Percentiles rank a stretch among this genome's conserved stretches.
phyloP scores from a whole-genome alignment of 345 rosid genomes.

The Lepidium africanum region DNA sequence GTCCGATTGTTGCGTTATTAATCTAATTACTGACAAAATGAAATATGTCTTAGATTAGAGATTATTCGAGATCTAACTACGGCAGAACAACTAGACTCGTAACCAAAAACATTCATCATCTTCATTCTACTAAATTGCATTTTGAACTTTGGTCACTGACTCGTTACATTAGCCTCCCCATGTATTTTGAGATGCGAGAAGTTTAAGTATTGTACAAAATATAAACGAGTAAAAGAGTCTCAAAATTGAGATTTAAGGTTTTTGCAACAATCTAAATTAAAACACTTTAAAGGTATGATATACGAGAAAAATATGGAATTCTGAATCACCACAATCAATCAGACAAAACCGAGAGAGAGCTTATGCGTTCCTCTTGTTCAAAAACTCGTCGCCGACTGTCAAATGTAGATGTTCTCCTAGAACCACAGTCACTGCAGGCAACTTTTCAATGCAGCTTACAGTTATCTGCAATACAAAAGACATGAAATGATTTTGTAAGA shows the following conservation, averaged over 20 bases:
- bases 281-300: neutral
- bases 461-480: constrained; percentile 34
- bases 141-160: no score
- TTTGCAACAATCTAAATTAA: neutral
- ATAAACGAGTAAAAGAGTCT: neutral
- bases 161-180: no score
- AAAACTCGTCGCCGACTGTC: constrained; percentile 43
- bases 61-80: no score
- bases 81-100: no score
- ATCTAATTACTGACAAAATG: no score
- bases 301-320: neutral
- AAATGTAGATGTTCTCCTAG: constrained; percentile 59
- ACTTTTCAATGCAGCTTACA: constrained; percentile 49
- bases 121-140: no score
- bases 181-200: neutral
- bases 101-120: no score
- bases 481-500: neutral
- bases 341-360: neutral
- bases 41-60: no score
- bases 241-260: neutral
- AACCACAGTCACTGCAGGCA: constrained; percentile 40
- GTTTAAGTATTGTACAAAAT: neutral
- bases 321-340: neutral
- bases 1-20: no score
- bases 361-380: constrained; percentile 8